phyloP scores from a whole-genome alignment of 2,329 filamentous ascomycete genomes.

The Clonostachys sp. region DNA sequence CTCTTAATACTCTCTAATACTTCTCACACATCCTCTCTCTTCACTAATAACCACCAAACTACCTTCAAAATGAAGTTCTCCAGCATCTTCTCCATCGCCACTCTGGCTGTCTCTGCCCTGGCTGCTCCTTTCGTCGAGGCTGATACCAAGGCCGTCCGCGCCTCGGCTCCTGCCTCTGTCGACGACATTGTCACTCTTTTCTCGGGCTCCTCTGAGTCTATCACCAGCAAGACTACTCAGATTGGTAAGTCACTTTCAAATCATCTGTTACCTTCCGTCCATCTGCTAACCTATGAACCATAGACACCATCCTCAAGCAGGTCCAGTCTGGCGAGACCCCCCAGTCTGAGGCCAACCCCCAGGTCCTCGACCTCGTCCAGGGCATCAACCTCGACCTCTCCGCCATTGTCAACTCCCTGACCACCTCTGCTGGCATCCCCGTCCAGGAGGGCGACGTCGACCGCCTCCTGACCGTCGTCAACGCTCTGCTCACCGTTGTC shows the following conservation, averaged over 20 bases:
- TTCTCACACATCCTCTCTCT: no score
- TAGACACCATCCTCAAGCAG: slow-evolving; percentile 2
- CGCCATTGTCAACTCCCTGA: slow-evolving; percentile 13
- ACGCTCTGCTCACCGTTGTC: slow-evolving; percentile 12
- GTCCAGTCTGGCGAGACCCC: slow-evolving; percentile 11
- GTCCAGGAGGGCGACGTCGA: slow-evolving; percentile 14
- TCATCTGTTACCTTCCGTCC: no score
- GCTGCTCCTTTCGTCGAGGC: slow-evolving; percentile 5
- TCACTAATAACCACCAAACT: neutral
- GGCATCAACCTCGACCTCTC: slow-evolving; percentile 12
- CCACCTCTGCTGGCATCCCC: slow-evolving; percentile 9
- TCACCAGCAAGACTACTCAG: neutral
- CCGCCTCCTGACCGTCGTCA: slow-evolving; percentile 12
- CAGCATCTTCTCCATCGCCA: slow-evolving; percentile 5
- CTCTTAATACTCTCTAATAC: no score
- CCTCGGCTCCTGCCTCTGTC: neutral
- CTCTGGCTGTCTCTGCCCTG: slow-evolving; percentile 4
- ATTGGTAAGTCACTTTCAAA: neutral
- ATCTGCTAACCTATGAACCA: neutral
- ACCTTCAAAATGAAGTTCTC: slow-evolving; percentile 5
- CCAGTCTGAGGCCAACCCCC: slow-evolving; percentile 10
- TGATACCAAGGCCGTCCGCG: slow-evolving; percentile 3
- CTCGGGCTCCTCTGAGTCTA: neutral
- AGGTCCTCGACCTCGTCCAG: slow-evolving; percentile 8
- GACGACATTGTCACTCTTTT: slow-evolving; percentile 1